Conservation (phyloP, 2,329 filamentous ascomycete species). For the Aspergillus calidoustus region DNA sequence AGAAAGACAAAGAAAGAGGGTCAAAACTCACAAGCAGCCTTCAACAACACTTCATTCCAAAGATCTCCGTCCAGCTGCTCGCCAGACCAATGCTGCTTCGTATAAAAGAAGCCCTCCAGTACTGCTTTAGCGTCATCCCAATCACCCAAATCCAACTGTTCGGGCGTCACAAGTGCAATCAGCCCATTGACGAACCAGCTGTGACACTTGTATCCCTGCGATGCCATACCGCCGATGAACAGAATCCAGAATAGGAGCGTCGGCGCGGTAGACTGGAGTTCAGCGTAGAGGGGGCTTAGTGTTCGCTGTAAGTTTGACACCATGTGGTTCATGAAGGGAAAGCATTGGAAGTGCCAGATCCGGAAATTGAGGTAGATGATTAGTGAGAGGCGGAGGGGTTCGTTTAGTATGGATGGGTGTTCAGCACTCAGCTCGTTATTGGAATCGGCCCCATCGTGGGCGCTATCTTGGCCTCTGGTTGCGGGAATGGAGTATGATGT, state of each 20-base stretch:
- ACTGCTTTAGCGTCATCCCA: constrained; percentile 16
- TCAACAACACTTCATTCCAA: constrained; percentile 16
- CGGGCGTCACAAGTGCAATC: neutral
- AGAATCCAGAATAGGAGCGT: constrained; percentile 21
- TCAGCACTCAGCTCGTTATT: neutral
- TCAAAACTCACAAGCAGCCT: constrained; percentile 12
- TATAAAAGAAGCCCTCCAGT: constrained; percentile 22
- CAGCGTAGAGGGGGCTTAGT: constrained; percentile 2
- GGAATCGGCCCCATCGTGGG: too few species aligned
- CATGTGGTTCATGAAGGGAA: constrained; percentile 20
- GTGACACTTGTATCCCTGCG: constrained; percentile 16
- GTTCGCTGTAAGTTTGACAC: constrained; percentile 14
- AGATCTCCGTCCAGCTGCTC: constrained; percentile 9
- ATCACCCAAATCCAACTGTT: neutral
- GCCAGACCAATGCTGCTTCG: neutral
- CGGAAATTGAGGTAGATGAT: constrained; percentile 21
- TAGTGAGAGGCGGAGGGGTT: constrained; percentile 20
- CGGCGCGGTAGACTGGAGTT: neutral
- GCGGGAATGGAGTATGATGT: neutral
- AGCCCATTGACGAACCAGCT: constrained; percentile 22
- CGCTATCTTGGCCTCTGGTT: too few species aligned
- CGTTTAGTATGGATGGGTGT: constrained; percentile 14
- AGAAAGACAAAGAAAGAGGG: too few species aligned
- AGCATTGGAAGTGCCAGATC: constrained; percentile 21
- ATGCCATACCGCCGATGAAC: constrained; percentile 25